Evolutionary conservation across 2,329 filamentous ascomycete genomes (phyloP).

Genomic region (Waltergamsia citrina): DNA sequence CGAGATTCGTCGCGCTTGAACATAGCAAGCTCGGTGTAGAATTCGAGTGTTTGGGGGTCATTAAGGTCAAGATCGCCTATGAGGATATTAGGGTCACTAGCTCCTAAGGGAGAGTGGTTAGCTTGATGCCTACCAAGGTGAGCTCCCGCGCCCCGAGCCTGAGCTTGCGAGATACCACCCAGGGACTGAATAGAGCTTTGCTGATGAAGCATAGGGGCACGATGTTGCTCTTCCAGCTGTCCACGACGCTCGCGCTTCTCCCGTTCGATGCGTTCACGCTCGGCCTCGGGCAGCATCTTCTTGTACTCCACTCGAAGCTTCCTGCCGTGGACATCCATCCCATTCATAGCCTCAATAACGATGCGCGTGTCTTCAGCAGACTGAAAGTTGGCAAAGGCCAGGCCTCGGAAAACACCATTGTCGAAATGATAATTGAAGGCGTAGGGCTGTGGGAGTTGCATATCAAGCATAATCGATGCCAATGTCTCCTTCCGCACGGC

Average conservation of each 20-base stretch:
- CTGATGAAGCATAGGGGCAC: constrained; percentile 66
- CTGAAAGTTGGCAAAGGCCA: constrained; percentile 97
- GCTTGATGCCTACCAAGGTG: constrained; percentile 30
- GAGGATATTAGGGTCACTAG: neutral
- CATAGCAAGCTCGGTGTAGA: constrained; percentile 81
- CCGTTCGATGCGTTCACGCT: constrained; percentile 89
- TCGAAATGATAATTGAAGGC: constrained; percentile 99
- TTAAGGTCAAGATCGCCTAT: constrained; percentile 75
- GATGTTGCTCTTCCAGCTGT: constrained; percentile 94
- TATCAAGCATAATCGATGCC: constrained; percentile 85
- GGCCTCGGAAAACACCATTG: constrained; percentile 88
- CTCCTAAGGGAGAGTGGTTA: neutral
- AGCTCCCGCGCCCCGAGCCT: constrained; percentile 27
- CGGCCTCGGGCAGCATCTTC: constrained; percentile 94
- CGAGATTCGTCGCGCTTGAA: constrained; percentile 75
- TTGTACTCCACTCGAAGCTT: constrained; percentile 98
- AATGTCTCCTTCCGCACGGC: constrained; percentile 96
- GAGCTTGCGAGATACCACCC: constrained; percentile 53
- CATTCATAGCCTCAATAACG: constrained; percentile 91
- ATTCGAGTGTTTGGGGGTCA: constrained; percentile 76
- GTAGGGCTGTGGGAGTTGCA: constrained; percentile 89
- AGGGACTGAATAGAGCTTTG: constrained; percentile 83
- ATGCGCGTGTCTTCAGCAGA: constrained; percentile 86
- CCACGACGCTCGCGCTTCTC: constrained; percentile 95
- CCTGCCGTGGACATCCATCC: constrained; percentile 87